These are phyloP conservation scores for Termitomyces sp. DNA, from an alignment of 768 basidiomycete genomes.

Conservation along the genomic window DNA sequence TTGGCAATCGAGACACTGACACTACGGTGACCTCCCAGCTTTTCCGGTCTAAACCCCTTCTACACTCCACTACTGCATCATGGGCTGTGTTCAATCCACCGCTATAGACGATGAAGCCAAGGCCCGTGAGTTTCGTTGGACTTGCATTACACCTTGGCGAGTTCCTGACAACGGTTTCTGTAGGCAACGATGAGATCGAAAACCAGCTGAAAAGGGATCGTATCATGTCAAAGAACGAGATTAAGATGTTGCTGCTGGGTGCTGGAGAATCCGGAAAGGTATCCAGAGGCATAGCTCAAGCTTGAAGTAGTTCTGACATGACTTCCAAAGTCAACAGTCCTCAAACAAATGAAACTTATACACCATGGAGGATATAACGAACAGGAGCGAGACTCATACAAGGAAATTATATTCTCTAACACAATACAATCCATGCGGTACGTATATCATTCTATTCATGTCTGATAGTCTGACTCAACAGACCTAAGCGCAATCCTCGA, in stretches of 20 bases:
- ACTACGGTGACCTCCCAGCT: no score
- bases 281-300: conserved; percentile 11
- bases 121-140: conserved; percentile 52
- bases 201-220: conserved; percentile 85
- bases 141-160: not conserved
- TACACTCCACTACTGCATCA: no score
- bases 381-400: conserved; percentile 62
- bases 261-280: conserved; percentile 98
- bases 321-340: not conserved
- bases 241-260: conserved; percentile 93
- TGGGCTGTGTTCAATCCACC: conserved; percentile 74
- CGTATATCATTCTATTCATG: conserved; percentile 13
- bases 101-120: conserved; percentile 75
- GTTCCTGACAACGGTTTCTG: not conserved
- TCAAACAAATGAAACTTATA: conserved; percentile 2
- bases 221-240: conserved; percentile 87
- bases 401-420: conserved; percentile 87
- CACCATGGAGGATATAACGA: not conserved
- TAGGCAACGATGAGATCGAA: conserved; percentile 95
- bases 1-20: no score
- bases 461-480: not conserved
- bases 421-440: conserved; percentile 90
- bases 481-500: conserved; percentile 63
- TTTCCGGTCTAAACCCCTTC: no score
- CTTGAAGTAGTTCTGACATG: not conserved